Conservation (phyloP, 257 asterid genomes). For the Primulina huaijiensis region DNA sequence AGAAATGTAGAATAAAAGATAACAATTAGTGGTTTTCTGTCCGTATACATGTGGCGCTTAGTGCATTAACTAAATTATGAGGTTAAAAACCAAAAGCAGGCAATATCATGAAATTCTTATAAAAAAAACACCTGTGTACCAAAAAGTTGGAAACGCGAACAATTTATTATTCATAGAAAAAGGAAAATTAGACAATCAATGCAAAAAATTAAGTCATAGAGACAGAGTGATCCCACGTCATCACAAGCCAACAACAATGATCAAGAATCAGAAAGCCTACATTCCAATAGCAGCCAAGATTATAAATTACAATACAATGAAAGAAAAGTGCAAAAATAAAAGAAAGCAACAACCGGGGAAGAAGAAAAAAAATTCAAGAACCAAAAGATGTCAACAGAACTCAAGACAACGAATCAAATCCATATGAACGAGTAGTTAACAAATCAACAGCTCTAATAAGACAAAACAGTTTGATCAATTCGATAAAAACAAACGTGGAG, state of each 20-base stretch:
- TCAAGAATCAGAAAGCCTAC: background rate
- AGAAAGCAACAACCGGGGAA: background rate
- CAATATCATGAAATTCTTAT: background rate
- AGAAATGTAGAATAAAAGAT: background rate
- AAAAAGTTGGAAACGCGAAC: too few relatives aligned
- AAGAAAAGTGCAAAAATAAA: background rate
- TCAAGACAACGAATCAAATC: background rate
- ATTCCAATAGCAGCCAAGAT: background rate
- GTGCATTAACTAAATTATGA: background rate
- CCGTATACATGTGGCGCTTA: background rate
- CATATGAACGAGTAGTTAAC: background rate
- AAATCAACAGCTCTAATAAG: background rate
- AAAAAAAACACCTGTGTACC: too few relatives aligned
- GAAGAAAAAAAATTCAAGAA: too few relatives aligned
- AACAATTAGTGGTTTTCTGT: background rate
- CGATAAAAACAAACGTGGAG: background rate
- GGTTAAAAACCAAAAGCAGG: background rate
- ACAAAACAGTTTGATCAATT: background rate
- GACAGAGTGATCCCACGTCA: background rate
- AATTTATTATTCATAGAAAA: too few relatives aligned
- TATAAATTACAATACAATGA: background rate
- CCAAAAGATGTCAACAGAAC: background rate
- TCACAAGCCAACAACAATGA: constrained; percentile 5
- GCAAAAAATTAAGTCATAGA: too few relatives aligned
- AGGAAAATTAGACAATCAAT: too few relatives aligned